These are phyloP conservation scores for Boletus bicolor DNA, from an alignment of 768 basidiomycete genomes.

Conservation along the genomic window DNA sequence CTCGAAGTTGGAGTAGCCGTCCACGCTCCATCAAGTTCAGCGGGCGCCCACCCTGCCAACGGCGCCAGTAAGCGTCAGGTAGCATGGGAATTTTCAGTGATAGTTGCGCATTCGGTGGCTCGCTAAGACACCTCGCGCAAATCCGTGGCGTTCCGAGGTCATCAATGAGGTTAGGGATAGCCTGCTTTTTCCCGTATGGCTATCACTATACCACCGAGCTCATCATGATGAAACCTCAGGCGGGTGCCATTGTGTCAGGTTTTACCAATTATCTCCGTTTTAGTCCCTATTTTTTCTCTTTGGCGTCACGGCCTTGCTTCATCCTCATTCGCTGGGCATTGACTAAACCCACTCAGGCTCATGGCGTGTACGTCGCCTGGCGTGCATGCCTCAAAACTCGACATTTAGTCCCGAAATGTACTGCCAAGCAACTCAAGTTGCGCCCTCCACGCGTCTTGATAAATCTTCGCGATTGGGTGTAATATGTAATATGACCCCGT, in stretches of 20 bases:
- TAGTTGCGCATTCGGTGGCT: neutral
- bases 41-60: conserved; percentile 4
- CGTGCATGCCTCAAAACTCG: conserved; percentile 17
- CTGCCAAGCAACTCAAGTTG: conserved; percentile 19
- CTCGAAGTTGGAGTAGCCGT: conserved; percentile 11
- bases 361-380: conserved; percentile 27
- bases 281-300: neutral
- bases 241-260: conserved; percentile 2
- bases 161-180: neutral
- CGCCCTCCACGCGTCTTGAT: conserved; percentile 21
- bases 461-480: conserved; percentile 21
- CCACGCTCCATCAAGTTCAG: conserved; percentile 6
- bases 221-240: conserved; percentile 1
- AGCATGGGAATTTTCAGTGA: neutral
- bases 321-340: conserved; percentile 18
- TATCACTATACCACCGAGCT: conserved; percentile 1
- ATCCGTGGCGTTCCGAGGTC: conserved; percentile 7
- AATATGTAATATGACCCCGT: conserved; percentile 31
- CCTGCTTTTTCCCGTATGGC: neutral
- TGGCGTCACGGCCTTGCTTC: conserved; percentile 21
- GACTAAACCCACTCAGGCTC: conserved; percentile 14
- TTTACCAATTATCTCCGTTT: conserved; percentile 11
- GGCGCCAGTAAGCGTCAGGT: neutral
- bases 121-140: neutral
- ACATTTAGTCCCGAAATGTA: conserved; percentile 13